Evolutionary conservation across 2,329 filamentous ascomycete genomes (phyloP), one percentile per base, ranked within the genome.

Genomic region (Tolypocladium pustulatum): DNA sequence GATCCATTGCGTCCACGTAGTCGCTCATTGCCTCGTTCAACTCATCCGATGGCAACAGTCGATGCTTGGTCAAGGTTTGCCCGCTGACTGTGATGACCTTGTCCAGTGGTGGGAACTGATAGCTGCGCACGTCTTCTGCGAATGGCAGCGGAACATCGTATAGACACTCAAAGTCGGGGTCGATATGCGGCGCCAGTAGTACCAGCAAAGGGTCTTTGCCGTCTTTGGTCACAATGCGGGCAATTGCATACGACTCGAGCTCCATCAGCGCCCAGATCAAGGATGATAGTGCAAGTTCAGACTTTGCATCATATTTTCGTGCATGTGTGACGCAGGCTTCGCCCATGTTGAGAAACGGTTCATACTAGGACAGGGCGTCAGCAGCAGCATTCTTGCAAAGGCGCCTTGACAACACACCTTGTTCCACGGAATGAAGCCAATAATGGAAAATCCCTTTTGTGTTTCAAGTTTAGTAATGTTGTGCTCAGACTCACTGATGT

Each of bases 1-100:
- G 76, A 66, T 97, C 92, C 93, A 99, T 96, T 9, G 84, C 85
- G 69, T 97, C 91, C 9, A 99, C 91, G 65, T 93, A 97, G 62
- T 90, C 85, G 69, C 86, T 88, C 92, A 99, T 97, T 1, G 91
- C 88, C 55, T 87, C 76, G 57, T 84, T 81, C 30, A 99, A 79
- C 37, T 89, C 84, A 2, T 89, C 80, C 12, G 78, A 86, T 0
- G 94, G 94, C 2, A 99, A 78, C 60, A 95, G 86, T 40, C 90
- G 87, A 64, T 99, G 92, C 65, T 93, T 86, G 13, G 83, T 89
- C 55, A 97, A 76, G 10, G 83, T 81, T 63, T 90, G 89, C 1
- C 93, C 93, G 13, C 86, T 91, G n/a, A 95, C 81, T 0, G 92
- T 97, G 60, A 96, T 76, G 34, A 97, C 88, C 61, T 84, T 88